Conservation (phyloP, 768 basidiomycete species). For the Tulasnella sp. region DNA sequence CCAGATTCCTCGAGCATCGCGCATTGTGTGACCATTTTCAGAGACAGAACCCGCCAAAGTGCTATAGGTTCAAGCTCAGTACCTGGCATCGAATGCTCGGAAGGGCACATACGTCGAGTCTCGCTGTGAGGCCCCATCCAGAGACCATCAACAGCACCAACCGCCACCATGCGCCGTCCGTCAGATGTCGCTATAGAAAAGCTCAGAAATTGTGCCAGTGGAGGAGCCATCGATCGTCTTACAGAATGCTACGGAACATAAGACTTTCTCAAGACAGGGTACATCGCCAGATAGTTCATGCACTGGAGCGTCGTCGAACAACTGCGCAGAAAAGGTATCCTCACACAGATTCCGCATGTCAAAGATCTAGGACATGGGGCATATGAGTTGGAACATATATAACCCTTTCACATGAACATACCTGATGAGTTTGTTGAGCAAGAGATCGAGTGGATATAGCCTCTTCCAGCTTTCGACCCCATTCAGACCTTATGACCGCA, state of each 20-base stretch:
- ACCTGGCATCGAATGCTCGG: constrained; percentile 1
- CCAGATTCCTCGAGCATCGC: constrained; percentile 95
- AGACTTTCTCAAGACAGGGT: constrained; percentile 64
- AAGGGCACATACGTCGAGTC: constrained; percentile 52
- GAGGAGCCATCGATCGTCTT: constrained; percentile 18
- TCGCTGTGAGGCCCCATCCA: constrained; percentile 92
- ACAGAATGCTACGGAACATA: constrained; percentile 93
- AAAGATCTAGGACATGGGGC: constrained; percentile 46
- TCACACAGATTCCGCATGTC: constrained; percentile 83
- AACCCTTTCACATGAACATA: constrained; percentile 19
- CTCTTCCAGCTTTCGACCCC: constrained; percentile 84
- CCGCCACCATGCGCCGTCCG: constrained; percentile 75
- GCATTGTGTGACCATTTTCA: constrained; percentile 89
- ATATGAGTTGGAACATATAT: not conserved
- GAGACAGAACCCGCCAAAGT: constrained; percentile 83
- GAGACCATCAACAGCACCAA: constrained; percentile 91
- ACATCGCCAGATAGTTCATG: not conserved
- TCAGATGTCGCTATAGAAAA: constrained; percentile 69
- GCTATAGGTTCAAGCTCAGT: constrained; percentile 35
- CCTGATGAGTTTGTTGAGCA: constrained; percentile 85
- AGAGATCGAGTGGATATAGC: constrained; percentile 74
- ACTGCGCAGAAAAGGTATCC: constrained; percentile 77
- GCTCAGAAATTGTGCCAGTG: not conserved
- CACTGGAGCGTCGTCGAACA: constrained; percentile 33
- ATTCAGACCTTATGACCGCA: constrained; percentile 61